Conservation (phyloP, 345 rosid species). For the Populus ilicifolia region DNA sequence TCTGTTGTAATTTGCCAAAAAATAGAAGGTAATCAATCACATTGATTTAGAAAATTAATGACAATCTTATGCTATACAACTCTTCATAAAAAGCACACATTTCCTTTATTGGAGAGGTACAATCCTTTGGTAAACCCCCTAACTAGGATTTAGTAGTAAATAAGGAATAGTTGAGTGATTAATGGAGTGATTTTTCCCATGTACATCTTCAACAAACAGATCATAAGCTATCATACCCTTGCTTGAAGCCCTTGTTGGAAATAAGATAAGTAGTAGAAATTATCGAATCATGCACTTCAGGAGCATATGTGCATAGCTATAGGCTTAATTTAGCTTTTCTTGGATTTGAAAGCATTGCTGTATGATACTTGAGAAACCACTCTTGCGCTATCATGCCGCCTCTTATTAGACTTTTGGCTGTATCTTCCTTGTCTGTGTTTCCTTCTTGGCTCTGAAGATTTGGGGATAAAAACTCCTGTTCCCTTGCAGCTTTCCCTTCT, state of each 20-base stretch:
- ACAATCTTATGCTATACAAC: slow-evolving; percentile 21
- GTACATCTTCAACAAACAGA: slow-evolving; percentile 18
- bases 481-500: slow-evolving; percentile 68
- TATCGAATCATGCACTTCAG: slow-evolving; percentile 2
- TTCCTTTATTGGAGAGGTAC: slow-evolving; percentile 23
- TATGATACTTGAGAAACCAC: slow-evolving; percentile 31
- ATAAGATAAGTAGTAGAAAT: slow-evolving; percentile 14
- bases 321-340: slow-evolving; percentile 29
- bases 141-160: slow-evolving; percentile 4
- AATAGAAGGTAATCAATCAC: slow-evolving; percentile 20
- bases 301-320: neutral
- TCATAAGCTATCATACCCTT: slow-evolving; percentile 7
- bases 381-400: slow-evolving; percentile 37
- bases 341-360: slow-evolving; percentile 33
- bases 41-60: slow-evolving; percentile 8
- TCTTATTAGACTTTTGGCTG: slow-evolving; percentile 36
- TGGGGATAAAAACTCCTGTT: slow-evolving; percentile 87
- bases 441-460: slow-evolving; percentile 61
- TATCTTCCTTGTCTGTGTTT: slow-evolving; percentile 59
- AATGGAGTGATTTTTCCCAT: slow-evolving; percentile 11
- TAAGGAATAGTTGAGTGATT: neutral
- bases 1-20: neutral
- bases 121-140: slow-evolving; percentile 21
- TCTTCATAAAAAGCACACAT: slow-evolving; percentile 12
- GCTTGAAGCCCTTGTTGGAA: slow-evolving; percentile 14